phyloP scores from a whole-genome alignment of 345 rosid species.

The Hibiscus tridactylites region DNA sequence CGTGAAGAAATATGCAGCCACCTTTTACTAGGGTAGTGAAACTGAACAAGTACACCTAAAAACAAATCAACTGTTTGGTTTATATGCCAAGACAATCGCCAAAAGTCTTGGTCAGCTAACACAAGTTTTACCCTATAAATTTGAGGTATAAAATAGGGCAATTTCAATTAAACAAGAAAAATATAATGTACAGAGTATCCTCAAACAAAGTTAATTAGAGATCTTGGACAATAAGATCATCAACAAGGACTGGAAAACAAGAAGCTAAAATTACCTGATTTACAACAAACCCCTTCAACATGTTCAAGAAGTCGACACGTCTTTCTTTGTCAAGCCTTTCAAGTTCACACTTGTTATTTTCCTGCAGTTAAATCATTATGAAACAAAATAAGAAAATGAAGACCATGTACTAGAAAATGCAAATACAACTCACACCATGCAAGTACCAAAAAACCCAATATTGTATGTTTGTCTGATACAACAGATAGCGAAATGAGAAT shows the following conservation, averaged over 20 bases:
- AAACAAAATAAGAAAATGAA: constrained; percentile 7
- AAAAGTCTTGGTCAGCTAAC: not conserved
- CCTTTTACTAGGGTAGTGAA: not conserved
- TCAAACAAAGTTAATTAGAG: not conserved
- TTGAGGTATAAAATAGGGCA: not conserved
- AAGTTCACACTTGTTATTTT: constrained; percentile 71
- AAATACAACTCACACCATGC: not conserved
- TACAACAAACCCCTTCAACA: constrained; percentile 87
- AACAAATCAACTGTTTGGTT: not conserved
- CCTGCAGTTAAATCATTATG: constrained; percentile 36
- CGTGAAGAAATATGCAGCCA: not conserved
- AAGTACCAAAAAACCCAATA: not conserved
- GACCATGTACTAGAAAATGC: not conserved
- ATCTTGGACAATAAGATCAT: not conserved
- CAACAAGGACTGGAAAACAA: not conserved
- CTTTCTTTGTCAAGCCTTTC: constrained; percentile 86
- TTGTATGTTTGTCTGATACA: not conserved
- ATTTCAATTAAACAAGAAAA: not conserved
- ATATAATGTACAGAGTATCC: not conserved
- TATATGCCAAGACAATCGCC: no score
- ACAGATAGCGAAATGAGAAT: not conserved
- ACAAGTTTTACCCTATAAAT: not conserved
- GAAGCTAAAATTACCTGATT: constrained; percentile 53
- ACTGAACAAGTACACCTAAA: not conserved
- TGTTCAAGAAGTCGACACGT: constrained; percentile 66